These are phyloP conservation scores for Lupinus albus DNA, from an alignment of 306 rosid genomes.

Conservation along the genomic window DNA sequence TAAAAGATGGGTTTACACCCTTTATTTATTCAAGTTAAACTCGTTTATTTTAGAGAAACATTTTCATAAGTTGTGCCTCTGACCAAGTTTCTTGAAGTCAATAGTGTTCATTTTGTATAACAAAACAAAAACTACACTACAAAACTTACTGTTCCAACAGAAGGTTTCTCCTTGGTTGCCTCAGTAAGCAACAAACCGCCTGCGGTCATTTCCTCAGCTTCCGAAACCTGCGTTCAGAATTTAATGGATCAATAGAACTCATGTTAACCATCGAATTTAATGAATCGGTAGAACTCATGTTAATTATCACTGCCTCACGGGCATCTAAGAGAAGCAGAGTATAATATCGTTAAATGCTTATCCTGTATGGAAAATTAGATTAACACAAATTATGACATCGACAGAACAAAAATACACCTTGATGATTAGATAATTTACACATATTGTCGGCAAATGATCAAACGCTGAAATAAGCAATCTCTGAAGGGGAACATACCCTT, in stretches of 20 bases:
- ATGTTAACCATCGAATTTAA: constrained; percentile 1
- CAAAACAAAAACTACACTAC: no score
- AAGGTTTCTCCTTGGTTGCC: constrained; percentile 82
- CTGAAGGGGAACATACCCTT: constrained; percentile 56
- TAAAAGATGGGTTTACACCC: no score
- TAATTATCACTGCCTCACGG: neutral
- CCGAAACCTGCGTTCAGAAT: constrained; percentile 57
- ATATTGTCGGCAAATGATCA: neutral
- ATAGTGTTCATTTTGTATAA: neutral
- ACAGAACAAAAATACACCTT: neutral
- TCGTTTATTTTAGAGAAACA: no score
- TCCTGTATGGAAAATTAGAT: neutral
- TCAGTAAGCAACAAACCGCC: constrained; percentile 83
- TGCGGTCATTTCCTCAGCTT: constrained; percentile 77
- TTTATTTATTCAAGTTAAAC: no score
- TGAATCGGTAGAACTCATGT: constrained; percentile 3
- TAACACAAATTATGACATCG: constrained; percentile 8
- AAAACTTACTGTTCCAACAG: constrained; percentile 68
- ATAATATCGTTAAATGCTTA: neutral
- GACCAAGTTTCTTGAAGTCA: neutral
- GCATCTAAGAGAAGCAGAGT: neutral
- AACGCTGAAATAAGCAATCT: neutral
- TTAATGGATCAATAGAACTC: constrained; percentile 14
- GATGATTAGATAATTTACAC: neutral
- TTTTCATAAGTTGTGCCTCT: neutral